These are phyloP conservation scores for Erysimum cheiranthoides DNA, from an alignment of 345 rosid species.

Conservation along the genomic window DNA sequence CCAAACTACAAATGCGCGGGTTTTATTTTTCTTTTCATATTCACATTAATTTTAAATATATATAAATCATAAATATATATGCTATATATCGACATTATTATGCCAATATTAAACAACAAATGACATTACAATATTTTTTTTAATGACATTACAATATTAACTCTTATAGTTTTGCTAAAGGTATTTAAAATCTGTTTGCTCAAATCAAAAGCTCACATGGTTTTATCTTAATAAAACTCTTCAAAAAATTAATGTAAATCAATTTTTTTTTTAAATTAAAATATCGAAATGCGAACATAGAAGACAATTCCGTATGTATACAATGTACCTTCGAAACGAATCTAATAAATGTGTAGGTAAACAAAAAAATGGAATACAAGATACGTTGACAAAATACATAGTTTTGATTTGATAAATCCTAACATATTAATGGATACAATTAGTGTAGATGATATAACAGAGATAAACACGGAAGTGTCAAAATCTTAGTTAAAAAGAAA, in stretches of 20 bases:
- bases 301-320: background rate
- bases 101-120: background rate
- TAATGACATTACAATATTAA: background rate
- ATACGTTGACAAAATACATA: background rate
- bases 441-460: constrained; percentile 5
- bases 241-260: background rate
- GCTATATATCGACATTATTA: background rate
- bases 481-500: constrained; percentile 6
- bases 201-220: background rate
- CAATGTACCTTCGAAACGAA: background rate
- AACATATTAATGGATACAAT: constrained; percentile 23
- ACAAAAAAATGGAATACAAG: background rate
- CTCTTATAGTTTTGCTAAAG: background rate
- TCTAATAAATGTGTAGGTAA: background rate
- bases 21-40: too few species aligned
- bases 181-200: background rate
- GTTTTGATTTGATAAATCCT: constrained; percentile 18
- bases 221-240: background rate
- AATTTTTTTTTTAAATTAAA: too few species aligned
- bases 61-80: background rate
- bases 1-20: too few species aligned
- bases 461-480: constrained; percentile 39
- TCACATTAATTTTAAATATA: background rate
- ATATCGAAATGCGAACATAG: background rate
- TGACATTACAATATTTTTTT: background rate